Base-by-base conservation (phyloP, 257 asterid species). In the Cordia subcordata region DNA sequence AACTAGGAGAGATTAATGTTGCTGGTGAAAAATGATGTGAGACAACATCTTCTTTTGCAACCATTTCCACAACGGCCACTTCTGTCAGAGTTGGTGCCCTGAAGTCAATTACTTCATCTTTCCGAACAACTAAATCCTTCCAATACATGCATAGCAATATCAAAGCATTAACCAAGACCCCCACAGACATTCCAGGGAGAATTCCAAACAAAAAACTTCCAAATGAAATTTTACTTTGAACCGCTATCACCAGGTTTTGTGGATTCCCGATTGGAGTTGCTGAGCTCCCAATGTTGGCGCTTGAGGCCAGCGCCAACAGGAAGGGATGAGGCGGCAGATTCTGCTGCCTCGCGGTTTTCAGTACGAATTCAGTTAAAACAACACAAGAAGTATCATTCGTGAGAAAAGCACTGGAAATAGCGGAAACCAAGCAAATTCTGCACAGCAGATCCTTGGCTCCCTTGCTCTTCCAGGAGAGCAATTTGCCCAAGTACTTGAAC, bases 231-330 rank as follows among this genome's bases (percentile, higher is more conserved):
- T 63, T 61, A 54, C 96, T 88, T 50, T 64, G 80, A 15, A 92
- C 79, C 0, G 96, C 99, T 14, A 92, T 92, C 12, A 92, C 99
- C 39, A 88, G 61, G 62, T 92, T 88, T 60, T 92, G 99, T 52
- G 99, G 99, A 62, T 92, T 92, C 17, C 99, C 99, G 27, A 92
- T 88, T 0, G 96, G 96, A 32, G 96, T 88, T 1, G 96, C 94
- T 0, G 99, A 57, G 1, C 96, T 88, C 0, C 96, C 96, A 22
- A 92, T 88, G 51, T 92, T 92, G 0, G 99, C 93, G 68, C 96
- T 88, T 0, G 96, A 84, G 54, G 94, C 96, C 13, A 92, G 85
- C 21, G 99, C 99, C 35, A 92, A 57, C 2, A 92, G 69, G 63
- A 88, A 88, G 0, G 98, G 98, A 53, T 75, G 96, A 32, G 98